Evolutionary conservation across 2,329 filamentous ascomycete species (phyloP).

Genomic region (Cercospora sp.): DNA sequence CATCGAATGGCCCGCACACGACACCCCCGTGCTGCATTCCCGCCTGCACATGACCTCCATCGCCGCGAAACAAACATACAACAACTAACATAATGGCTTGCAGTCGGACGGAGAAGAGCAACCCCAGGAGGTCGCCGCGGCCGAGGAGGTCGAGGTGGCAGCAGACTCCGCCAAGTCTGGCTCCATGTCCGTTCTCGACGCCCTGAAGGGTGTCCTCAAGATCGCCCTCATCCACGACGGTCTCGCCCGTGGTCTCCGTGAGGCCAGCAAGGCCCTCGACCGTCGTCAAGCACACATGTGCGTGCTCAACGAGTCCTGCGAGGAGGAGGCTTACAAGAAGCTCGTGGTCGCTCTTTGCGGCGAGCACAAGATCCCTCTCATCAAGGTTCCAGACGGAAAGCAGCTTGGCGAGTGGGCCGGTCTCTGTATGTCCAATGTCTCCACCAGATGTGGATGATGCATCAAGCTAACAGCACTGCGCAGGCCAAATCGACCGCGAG

Average conservation of each 20-base stretch:
- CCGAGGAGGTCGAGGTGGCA: constrained; percentile 90
- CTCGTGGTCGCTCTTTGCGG: constrained; percentile 97
- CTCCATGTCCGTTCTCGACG: constrained; percentile 92
- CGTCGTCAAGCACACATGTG: constrained; percentile 99
- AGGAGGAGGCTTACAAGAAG: constrained; percentile 99
- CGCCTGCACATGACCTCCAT: constrained; percentile 9
- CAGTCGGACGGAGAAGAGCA: constrained; percentile 99
- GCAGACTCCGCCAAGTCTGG: constrained; percentile 80
- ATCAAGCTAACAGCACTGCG: constrained; percentile 21
- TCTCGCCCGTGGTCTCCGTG: constrained; percentile 95
- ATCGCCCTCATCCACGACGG: constrained; percentile 99
- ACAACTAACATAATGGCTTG: constrained; percentile 25
- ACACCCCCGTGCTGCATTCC: constrained; percentile 7
- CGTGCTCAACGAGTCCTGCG: constrained; percentile 98
- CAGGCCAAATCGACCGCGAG: constrained; percentile 97
- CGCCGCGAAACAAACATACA: not conserved
- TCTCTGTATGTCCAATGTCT: constrained; percentile 75
- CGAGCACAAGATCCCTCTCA: constrained; percentile 99
- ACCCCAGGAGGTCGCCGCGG: constrained; percentile 69
- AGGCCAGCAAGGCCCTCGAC: constrained; percentile 98
- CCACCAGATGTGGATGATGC: not conserved
- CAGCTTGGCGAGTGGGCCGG: constrained; percentile 99
- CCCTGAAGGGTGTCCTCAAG: constrained; percentile 98
- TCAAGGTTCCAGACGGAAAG: constrained; percentile 99
- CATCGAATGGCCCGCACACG: constrained; percentile 8